A percentile compares a stretch with the other conserved stretches of the same genome.
phyloP scores from a whole-genome alignment of 345 rosid species.

The Brassica rapa region DNA sequence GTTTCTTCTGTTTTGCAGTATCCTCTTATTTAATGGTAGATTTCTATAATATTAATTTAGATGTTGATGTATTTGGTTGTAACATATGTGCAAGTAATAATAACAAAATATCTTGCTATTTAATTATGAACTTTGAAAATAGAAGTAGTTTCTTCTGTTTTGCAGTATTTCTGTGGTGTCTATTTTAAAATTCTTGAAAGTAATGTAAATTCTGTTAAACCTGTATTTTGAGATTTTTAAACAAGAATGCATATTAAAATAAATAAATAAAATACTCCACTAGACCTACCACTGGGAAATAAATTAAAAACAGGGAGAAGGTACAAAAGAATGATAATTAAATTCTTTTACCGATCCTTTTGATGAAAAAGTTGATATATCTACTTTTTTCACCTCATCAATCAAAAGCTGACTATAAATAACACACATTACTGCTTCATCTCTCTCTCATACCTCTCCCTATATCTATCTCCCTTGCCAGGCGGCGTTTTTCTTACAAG shows the following conservation, averaged over 20 bases:
- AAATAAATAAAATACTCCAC: background rate
- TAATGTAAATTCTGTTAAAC: background rate
- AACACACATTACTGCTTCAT: background rate
- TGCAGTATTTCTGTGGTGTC: background rate
- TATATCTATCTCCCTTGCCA: constrained; percentile 29
- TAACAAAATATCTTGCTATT: background rate
- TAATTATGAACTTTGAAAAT: background rate
- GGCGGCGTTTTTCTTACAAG: constrained; percentile 43
- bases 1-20: background rate
- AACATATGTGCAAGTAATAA: background rate
- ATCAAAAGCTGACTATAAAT: constrained; percentile 36
- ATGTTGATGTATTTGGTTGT: background rate
- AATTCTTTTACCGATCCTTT: background rate
- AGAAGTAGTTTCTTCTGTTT: background rate
- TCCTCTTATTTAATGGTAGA: background rate
- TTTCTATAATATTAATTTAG: background rate
- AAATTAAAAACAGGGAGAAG: background rate
- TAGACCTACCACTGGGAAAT: constrained; percentile 17
- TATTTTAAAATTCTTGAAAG: background rate
- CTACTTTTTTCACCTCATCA: constrained; percentile 12
- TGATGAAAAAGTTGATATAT: background rate
- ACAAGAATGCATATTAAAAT: background rate
- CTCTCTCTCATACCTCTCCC: constrained; percentile 1
- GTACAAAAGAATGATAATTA: constrained; percentile 7
- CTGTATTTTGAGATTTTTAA: background rate